Evolutionary conservation across 176 grass and related monocot genomes (phyloP).

Genomic region (Avena eriantha): DNA sequence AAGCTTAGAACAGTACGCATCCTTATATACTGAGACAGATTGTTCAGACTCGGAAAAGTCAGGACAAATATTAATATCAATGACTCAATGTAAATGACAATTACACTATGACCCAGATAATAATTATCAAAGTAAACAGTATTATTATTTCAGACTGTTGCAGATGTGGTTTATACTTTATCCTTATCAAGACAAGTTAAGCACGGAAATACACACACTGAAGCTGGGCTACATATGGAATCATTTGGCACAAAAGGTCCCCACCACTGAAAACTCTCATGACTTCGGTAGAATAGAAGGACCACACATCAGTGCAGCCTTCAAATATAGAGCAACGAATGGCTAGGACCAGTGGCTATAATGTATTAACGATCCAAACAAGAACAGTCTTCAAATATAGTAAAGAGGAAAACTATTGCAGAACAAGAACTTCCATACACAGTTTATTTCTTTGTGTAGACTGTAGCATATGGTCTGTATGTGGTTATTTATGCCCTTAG

Average conservation of each 20-base stretch:
- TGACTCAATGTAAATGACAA: constrained; percentile 42
- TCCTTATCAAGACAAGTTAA: not conserved
- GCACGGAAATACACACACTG: constrained; percentile 5
- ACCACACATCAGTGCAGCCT: constrained; percentile 7
- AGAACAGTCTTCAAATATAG: not conserved
- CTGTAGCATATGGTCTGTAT: constrained; percentile 5
- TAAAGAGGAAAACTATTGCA: not conserved
- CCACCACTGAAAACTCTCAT: constrained; percentile 10
- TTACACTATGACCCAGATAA: constrained; percentile 42
- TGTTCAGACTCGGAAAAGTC: not conserved
- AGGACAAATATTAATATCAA: constrained; percentile 44
- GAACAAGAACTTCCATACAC: not conserved
- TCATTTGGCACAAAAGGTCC: constrained; percentile 15
- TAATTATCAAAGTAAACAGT: too few relatives aligned
- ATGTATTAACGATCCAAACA: not conserved
- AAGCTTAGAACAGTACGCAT: constrained; percentile 3
- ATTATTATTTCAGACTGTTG: too few relatives aligned
- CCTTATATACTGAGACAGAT: not conserved
- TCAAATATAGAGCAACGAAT: constrained; percentile 1
- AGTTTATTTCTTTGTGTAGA: not conserved
- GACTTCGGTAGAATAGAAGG: not conserved
- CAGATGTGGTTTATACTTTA: not conserved
- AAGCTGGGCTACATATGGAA: not conserved
- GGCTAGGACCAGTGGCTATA: not conserved
- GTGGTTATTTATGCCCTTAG: constrained; percentile 11